Evolutionary conservation across 192 early-diverging fungal species (phyloP), one percentile per base, ranked within the genome.

Genomic region (Thoreauomyces humboldtii): DNA sequence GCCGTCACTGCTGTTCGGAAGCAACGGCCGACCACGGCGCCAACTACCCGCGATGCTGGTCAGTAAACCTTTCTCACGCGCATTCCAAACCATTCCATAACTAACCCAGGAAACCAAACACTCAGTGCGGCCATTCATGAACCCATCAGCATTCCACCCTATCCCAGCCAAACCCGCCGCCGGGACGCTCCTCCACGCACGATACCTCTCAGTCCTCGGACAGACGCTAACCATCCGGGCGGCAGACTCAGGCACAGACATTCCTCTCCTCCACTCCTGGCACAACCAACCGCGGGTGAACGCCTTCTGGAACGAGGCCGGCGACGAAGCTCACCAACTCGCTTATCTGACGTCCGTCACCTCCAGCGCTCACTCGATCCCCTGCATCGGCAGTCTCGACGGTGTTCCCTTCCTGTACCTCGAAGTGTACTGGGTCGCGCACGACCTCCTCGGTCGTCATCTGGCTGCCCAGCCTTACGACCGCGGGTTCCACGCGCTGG

Each of bases 371-470:
- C 59, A 70, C 34, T 25, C 46, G n/a, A 52, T 64, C 14, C 68
- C 68, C 17, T 45, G 36, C 43, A 64, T 70, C 21, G 68, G 28
- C 27, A 12, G 17, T 21, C 44, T 65, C 61, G 52, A 70, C 38
- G 48, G 61, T 28, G 22, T 63, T 21, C 70, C 70, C 15, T 70
- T 71, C 22, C 58, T 34, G 11, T 71, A 71, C 51, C 64, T 71
- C 28, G 70, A 71, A 61, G 47, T 70, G 24, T 71, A 71, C 59
- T 69, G 55, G 48, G 70, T 59, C 15, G 41, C 35, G 31, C 29
- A 35, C 19, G 65, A 69, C 38, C n/a, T 15, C 7, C 22, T 70
- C 6, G 51, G 51, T 3, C 28, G 53, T 42, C 42, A 38, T 34
- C 60, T 61, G 24, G 19, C 17, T 17, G 43, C 56, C 41, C 24